phyloP scores from a whole-genome alignment of 495 filamentous ascomycete species.

The Penicillium macrosclerotiorum region DNA sequence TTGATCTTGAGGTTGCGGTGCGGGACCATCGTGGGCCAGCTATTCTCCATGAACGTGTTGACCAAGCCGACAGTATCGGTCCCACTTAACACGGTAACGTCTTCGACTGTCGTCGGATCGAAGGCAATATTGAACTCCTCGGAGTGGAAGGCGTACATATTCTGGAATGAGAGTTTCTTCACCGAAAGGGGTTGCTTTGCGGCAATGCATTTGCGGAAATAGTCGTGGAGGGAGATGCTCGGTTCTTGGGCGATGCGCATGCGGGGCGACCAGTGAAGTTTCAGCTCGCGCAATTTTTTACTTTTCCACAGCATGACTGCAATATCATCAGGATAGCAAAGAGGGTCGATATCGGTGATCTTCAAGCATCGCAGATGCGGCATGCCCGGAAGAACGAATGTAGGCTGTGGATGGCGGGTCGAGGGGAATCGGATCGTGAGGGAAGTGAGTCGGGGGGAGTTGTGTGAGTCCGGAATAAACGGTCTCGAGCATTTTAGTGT shows the following conservation, averaged over 20 bases:
- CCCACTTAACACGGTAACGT: conserved; percentile 54
- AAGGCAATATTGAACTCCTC: conserved; percentile 41
- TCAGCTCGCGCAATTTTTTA: conserved; percentile 52
- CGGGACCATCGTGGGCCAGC: conserved; percentile 40
- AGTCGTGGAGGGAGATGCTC: conserved; percentile 51
- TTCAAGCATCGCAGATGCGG: conserved; percentile 52
- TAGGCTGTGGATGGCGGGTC: conserved; percentile 56
- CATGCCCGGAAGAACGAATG: conserved; percentile 56
- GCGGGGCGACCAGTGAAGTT: conserved; percentile 59
- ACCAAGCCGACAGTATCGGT: conserved; percentile 35
- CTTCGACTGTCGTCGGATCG: conserved; percentile 40
- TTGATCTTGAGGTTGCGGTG: conserved; percentile 31
- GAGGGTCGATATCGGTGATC: conserved; percentile 59
- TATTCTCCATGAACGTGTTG: conserved; percentile 56
- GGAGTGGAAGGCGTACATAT: conserved; percentile 55
- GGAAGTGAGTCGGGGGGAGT: conserved; percentile 47
- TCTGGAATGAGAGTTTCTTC: conserved; percentile 52
- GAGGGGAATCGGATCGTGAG: conserved; percentile 56
- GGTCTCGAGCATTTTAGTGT: conserved; percentile 60
- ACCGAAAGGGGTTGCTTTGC: conserved; percentile 43
- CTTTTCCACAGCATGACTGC: conserved; percentile 53
- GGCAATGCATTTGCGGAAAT: conserved; percentile 54
- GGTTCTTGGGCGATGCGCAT: conserved; percentile 60
- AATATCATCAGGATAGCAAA: conserved; percentile 66
- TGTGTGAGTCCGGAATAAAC: conserved; percentile 55